Evolutionary conservation across 129 eudicot species (phyloP).

Genomic region (Artemisia argyi): DNA sequence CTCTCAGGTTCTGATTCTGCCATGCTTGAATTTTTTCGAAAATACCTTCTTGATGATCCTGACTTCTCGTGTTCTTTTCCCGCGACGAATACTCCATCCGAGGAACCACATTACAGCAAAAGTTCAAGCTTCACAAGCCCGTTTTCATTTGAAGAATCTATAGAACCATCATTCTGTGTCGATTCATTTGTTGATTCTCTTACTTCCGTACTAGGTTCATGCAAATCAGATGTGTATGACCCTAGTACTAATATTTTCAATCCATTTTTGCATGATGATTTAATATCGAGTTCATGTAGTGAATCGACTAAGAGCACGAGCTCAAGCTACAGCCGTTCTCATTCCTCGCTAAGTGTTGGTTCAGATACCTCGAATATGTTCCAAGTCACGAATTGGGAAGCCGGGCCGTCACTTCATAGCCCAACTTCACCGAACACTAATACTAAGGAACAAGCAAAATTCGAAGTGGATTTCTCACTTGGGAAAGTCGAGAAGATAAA

Average conservation of each 20-base stretch:
- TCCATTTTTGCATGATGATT: constrained; percentile 22
- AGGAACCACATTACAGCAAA: constrained; percentile 25
- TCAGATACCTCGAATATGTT: constrained; percentile 24
- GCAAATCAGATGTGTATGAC: constrained; percentile 27
- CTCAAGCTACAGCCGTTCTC: constrained; percentile 23
- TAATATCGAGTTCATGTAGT: constrained; percentile 25
- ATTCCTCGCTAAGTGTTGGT: constrained; percentile 19
- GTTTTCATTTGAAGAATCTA: constrained; percentile 16
- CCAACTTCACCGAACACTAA: constrained; percentile 17
- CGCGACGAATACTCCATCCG: constrained; percentile 15
- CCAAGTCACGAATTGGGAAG: constrained; percentile 30
- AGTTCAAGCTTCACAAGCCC: constrained; percentile 41
- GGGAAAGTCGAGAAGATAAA: constrained; percentile 32
- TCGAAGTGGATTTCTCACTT: constrained; percentile 30
- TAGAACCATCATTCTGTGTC: constrained; percentile 25
- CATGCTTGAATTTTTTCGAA: constrained; percentile 46
- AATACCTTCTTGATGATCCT: constrained; percentile 40
- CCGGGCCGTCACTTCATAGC: constrained; percentile 24
- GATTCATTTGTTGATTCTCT: constrained; percentile 39
- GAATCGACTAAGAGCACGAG: constrained; percentile 32
- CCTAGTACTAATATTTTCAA: constrained; percentile 12
- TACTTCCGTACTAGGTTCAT: constrained; percentile 22
- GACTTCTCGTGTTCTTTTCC: constrained; percentile 29
- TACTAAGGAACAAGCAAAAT: constrained; percentile 12
- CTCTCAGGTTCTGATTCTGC: constrained; percentile 48